Evolutionary conservation across 768 basidiomycete species (phyloP), one percentile per base, ranked within the genome.

Genomic region (Serendipita sp.): DNA sequence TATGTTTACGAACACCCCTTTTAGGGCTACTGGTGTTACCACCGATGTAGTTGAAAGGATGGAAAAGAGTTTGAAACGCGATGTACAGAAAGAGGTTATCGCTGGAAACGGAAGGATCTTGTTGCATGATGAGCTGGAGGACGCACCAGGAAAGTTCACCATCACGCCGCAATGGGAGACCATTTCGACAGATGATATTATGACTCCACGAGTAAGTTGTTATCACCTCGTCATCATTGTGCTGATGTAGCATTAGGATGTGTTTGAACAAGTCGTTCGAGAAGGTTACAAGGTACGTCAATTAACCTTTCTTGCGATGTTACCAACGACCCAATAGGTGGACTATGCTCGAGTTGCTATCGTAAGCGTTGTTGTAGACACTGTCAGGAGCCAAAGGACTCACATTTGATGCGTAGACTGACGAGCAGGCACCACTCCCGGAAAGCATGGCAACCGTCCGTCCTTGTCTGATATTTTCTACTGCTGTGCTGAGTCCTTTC

Each of bases 91-190:
- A 2, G 96, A 99, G 73, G 76, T 94, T n/a, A 77, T 78, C 43
- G 74, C 77, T 31, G 81, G 81, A 38, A 69, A 69, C 13, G 93
- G 93, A 2, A 82, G 89, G 26, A 82, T 99, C 43, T 75, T 99
- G 0, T 79, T 98, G 1, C 96, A 98, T 66, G 95, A 98, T 68
- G 95, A 99, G 74, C 82, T 96, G 3, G 94, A 96, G 71, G 93
- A 95, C 62, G 80, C 87, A 42, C 89, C 93, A 1, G 94, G 94
- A 1, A 79, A 82, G 0, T 98, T 92, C 72, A 80, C 85, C 9
- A 88, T 99, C 66, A 85, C 96, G 41, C 94, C 96, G 0, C 83
- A 93, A 53, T 99, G 94, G 95, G 94, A 97, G 73, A 83, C 82
- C 1, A 85, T 95, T 2, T 75, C 79, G 1, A 84, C 88, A 64